Evolutionary conservation across 2,329 filamentous ascomycete genomes (phyloP), one percentile per base, ranked within the genome.

Genomic region (Hymenoscyphus fraxineus): DNA sequence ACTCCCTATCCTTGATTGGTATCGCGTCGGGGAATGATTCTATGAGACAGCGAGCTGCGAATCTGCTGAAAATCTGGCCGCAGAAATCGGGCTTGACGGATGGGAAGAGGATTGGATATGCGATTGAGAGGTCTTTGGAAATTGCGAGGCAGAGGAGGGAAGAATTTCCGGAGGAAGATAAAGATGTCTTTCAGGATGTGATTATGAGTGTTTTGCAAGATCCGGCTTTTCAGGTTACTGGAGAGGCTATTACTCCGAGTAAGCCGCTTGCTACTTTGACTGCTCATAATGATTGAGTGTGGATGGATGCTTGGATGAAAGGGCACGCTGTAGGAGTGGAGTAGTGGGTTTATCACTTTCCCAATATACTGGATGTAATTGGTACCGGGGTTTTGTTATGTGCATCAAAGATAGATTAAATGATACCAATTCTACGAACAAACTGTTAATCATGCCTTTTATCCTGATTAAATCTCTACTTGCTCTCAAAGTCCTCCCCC

Each of bases 171-270:
- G 19, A 54, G 19, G 47, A 54, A 19, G 22, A 27, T n/a, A 54
- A 54, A 19, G 47, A 54, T 27, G 13, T 27, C 12, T 54, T 54
- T 54, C 19, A 22, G 19, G 47, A 54, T 13, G 47, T 54, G 9
- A 54, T 54, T 27, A 54, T 54, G 47, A 27, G 19, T 54, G 47
- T 54, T 54, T 54, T 54, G 47, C 47, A 54, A 9, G 47, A 54
- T 13, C 47, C 47, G 7, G 47, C 47, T 7, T 54, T 54, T 13
- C 47, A 54, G 9, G 22, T 22, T 54, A 54, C 47, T 6, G 47
- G 47, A 19, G 47, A 54, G 47, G n/a, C 47, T 54, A 54, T 54
- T 27, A 54, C 47, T 22, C 13, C 22, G 47, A 54, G 47, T 27
- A 54, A 54, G 12, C 47, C 47, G n/a, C 13, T 54, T 9, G 47